These are phyloP conservation scores for Euptelea pleiosperma DNA, from an alignment of 164 flowering plant species.

Conservation along the genomic window DNA sequence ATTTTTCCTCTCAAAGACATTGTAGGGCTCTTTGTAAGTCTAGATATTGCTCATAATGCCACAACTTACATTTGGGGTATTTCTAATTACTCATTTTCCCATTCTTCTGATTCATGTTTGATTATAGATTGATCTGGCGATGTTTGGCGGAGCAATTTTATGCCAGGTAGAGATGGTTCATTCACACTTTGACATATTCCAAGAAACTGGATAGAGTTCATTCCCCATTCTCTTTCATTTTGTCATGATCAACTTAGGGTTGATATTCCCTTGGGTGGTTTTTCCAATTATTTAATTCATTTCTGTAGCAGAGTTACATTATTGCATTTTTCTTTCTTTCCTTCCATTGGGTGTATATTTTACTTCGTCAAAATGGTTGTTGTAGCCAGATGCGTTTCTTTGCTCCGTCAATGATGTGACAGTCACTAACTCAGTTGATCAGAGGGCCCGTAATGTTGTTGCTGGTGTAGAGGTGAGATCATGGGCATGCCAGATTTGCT, in stretches of 20 bases:
- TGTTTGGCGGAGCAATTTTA: constrained; percentile 80
- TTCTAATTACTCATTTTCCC: constrained; percentile 4
- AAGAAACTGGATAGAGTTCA: too few species aligned
- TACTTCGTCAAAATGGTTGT: constrained; percentile 23
- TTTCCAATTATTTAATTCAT: too few species aligned
- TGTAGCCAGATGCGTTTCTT: constrained; percentile 99
- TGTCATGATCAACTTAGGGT: too few species aligned
- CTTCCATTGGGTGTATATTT: not conserved
- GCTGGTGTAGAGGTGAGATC: constrained; percentile 72
- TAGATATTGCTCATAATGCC: not conserved
- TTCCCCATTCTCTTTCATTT: too few species aligned
- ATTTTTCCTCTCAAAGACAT: not conserved
- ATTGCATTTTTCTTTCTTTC: constrained; percentile 2
- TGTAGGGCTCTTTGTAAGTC: constrained; percentile 4
- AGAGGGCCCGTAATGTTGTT: constrained; percentile 63
- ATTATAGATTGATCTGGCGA: constrained; percentile 85
- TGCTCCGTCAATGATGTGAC: constrained; percentile 93
- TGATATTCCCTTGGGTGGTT: too few species aligned
- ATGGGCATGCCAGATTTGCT: not conserved
- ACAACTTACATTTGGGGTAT: not conserved
- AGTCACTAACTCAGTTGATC: constrained; percentile 76
- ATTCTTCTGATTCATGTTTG: constrained; percentile 11
- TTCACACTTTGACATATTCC: too few species aligned
- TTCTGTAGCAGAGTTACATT: not conserved
- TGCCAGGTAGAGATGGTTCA: constrained; percentile 71